phyloP scores from a whole-genome alignment of 2,329 filamentous ascomycete species.

The Aspergillus versicolor region DNA sequence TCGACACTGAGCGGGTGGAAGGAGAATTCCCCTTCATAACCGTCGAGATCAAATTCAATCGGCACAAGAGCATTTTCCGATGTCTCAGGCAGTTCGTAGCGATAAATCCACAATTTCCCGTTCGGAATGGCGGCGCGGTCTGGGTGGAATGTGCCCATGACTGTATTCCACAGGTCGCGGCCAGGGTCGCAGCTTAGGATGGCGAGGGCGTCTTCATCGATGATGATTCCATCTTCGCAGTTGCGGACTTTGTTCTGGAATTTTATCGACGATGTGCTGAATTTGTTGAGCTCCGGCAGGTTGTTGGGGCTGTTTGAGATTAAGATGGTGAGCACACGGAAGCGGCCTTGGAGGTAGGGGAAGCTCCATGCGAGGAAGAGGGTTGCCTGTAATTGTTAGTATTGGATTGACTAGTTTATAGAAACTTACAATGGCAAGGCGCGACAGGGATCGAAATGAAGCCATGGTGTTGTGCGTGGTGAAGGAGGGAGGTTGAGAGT shows the following conservation, averaged over 20 bases:
- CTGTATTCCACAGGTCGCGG: conserved; percentile 12
- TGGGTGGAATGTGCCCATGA: conserved; percentile 17
- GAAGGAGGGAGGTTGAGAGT: too few species aligned
- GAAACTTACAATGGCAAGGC: too few species aligned
- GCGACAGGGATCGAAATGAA: too few species aligned
- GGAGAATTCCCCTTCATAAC: not conserved
- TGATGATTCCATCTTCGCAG: conserved; percentile 16
- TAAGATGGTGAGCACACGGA: too few species aligned
- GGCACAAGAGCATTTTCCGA: not conserved
- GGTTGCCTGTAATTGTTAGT: too few species aligned
- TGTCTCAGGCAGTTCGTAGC: not conserved
- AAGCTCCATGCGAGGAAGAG: too few species aligned
- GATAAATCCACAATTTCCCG: conserved; percentile 9
- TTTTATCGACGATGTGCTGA: conserved; percentile 7
- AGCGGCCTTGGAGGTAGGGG: too few species aligned
- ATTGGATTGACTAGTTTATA: too few species aligned
- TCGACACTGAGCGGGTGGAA: conserved; percentile 20
- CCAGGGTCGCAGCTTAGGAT: conserved; percentile 11
- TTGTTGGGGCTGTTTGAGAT: too few species aligned
- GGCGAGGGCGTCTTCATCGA: conserved; percentile 8
- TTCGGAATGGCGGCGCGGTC: conserved; percentile 13
- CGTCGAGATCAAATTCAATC: conserved; percentile 3
- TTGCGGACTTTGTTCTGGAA: conserved; percentile 16
- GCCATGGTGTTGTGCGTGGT: too few species aligned
- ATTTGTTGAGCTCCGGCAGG: conserved; percentile 3